Evolutionary conservation across 2,329 filamentous ascomycete species (phyloP).

Genomic region (Diaporthe eres): DNA sequence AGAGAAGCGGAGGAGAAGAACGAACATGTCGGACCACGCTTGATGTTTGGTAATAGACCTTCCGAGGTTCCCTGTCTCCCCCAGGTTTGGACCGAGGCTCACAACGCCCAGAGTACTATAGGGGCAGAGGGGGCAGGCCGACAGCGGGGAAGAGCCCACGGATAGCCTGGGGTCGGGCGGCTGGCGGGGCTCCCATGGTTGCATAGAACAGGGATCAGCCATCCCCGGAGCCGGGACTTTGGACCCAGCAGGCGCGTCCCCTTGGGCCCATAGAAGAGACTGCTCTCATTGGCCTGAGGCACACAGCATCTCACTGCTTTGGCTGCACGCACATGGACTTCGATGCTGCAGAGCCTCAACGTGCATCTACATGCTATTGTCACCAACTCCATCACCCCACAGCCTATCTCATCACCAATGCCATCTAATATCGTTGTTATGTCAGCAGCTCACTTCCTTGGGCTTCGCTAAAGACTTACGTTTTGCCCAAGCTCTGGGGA

Average conservation of each 20-base stretch:
- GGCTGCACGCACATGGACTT: constrained; percentile 8
- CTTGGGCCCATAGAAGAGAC: not conserved
- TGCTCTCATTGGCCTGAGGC: constrained; percentile 19
- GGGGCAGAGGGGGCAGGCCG: constrained; percentile 4
- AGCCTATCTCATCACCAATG: not conserved
- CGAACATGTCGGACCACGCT: constrained; percentile 8
- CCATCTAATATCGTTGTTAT: not conserved
- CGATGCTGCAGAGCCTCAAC: constrained; percentile 28
- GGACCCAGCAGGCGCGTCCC: not conserved
- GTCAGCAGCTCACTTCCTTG: not conserved
- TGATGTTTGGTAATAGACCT: constrained; percentile 26
- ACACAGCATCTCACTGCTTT: not conserved
- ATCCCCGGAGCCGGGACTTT: constrained; percentile 9
- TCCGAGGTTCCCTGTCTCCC: constrained; percentile 26
- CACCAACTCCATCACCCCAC: not conserved
- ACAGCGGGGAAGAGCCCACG: constrained; percentile 26
- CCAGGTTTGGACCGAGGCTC: constrained; percentile 30
- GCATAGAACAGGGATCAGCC: constrained; percentile 10
- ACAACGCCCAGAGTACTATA: constrained; percentile 10
- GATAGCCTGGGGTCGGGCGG: constrained; percentile 6
- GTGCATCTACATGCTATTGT: not conserved
- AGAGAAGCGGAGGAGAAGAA: not conserved
- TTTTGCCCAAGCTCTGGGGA: not conserved
- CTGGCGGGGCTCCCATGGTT: constrained; percentile 17
- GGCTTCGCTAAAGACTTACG: too few species aligned